Conservation (phyloP, 495 filamentous ascomycete species). For the Penicillium ochrochloron region DNA sequence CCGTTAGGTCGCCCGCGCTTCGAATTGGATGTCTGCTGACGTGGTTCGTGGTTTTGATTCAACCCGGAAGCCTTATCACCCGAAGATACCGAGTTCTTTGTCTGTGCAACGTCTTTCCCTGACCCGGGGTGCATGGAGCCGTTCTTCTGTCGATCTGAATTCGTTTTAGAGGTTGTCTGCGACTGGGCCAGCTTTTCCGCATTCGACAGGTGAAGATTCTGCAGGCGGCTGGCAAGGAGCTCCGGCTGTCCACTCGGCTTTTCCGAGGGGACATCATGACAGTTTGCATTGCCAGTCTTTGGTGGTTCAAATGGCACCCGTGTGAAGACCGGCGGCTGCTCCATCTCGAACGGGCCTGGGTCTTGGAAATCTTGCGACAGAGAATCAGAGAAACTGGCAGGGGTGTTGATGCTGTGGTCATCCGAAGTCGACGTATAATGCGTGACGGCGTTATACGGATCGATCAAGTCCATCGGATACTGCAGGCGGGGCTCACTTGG, state of each 20-base stretch:
- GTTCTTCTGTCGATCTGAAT: conserved; percentile 37
- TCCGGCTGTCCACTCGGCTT: conserved; percentile 33
- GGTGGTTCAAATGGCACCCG: conserved; percentile 37
- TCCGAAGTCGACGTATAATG: conserved; percentile 48
- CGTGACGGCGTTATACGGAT: conserved; percentile 38
- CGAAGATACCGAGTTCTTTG: conserved; percentile 35
- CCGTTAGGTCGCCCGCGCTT: conserved; percentile 40
- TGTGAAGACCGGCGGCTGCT: conserved; percentile 33
- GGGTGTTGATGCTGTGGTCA: conserved; percentile 46
- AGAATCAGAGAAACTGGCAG: conserved; percentile 49
- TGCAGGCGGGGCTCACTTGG: conserved; percentile 39
- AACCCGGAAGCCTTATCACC: conserved; percentile 35
- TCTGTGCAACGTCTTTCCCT: conserved; percentile 36
- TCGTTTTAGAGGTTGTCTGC: conserved; percentile 29
- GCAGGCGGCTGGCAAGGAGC: conserved; percentile 44
- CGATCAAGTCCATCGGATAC: conserved; percentile 35
- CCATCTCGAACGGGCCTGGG: conserved; percentile 43
- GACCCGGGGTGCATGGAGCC: conserved; percentile 22
- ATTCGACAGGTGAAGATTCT: conserved; percentile 46
- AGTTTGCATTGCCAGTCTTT: conserved; percentile 27
- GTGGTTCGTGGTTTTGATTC: conserved; percentile 22
- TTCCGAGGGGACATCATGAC: conserved; percentile 11
- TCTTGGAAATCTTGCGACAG: conserved; percentile 49
- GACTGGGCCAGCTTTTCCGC: conserved; percentile 40
- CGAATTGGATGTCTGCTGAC: conserved; percentile 32